Evolutionary conservation across 108 stramenopile genomes (phyloP).

Genomic region (Pseudonitzschia delicatissima): DNA sequence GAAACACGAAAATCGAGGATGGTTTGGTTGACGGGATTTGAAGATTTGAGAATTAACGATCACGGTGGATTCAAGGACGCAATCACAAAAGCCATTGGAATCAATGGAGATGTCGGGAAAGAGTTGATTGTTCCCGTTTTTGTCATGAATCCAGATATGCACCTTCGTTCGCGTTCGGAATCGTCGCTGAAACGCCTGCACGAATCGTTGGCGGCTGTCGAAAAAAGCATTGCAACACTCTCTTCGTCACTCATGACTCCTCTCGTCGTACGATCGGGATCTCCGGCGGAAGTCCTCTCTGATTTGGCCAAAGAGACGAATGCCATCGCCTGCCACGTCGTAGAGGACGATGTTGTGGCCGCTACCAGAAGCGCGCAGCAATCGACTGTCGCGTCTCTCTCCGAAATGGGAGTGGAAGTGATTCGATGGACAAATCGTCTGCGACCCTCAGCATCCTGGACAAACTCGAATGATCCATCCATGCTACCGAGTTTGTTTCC

Average conservation of each 20-base stretch:
- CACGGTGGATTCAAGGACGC: constrained; percentile 6
- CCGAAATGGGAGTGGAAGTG: background rate
- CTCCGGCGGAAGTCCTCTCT: background rate
- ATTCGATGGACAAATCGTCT: background rate
- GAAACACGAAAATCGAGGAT: background rate
- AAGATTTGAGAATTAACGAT: constrained; percentile 7
- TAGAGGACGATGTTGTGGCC: constrained; percentile 3
- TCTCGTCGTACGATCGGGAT: background rate
- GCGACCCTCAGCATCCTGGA: constrained; percentile 5
- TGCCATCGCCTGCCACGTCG: constrained; percentile 3
- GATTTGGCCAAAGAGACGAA: background rate
- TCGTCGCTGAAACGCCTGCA: constrained; percentile 1
- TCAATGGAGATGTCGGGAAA: background rate
- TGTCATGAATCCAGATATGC: background rate
- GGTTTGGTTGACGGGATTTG: constrained; percentile 10
- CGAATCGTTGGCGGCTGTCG: background rate
- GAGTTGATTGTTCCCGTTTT: constrained; percentile 13
- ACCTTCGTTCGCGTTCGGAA: constrained; percentile 2
- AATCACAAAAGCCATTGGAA: background rate
- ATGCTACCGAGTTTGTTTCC: constrained; percentile 10
- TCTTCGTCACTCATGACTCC: background rate
- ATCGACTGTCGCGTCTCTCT: background rate
- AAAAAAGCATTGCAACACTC: background rate
- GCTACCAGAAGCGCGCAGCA: background rate
- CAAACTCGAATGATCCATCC: background rate